phyloP scores from a whole-genome alignment of 257 asterid genomes.

The Penstemon eatonii region DNA sequence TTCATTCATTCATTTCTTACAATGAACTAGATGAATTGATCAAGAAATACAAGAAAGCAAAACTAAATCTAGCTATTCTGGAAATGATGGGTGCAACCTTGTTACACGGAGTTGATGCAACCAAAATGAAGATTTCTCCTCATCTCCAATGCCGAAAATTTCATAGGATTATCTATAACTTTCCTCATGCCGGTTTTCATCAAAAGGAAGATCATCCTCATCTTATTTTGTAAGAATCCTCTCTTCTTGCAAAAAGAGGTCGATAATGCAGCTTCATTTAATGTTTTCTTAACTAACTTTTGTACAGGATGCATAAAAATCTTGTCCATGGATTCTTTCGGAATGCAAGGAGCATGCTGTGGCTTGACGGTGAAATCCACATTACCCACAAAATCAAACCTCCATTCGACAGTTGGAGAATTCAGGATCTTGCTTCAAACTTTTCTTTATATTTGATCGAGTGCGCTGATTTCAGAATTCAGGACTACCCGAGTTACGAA shows the following conservation, averaged over 20 bases:
- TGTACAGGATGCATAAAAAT: slow-evolving; percentile 47
- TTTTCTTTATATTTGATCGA: slow-evolving; percentile 32
- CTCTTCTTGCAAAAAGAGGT: not conserved
- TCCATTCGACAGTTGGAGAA: slow-evolving; percentile 49
- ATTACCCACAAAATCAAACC: slow-evolving; percentile 46
- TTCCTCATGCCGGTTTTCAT: slow-evolving; percentile 75
- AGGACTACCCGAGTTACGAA: slow-evolving; percentile 53
- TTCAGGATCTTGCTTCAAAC: slow-evolving; percentile 38
- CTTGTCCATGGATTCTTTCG: slow-evolving; percentile 48
- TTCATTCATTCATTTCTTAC: not conserved
- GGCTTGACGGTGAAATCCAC: slow-evolving; percentile 50
- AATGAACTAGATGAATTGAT: slow-evolving; percentile 42
- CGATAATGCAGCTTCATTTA: not conserved
- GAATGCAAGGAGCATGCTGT: slow-evolving; percentile 46
- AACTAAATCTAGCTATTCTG: slow-evolving; percentile 36
- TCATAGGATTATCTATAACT: slow-evolving; percentile 60
- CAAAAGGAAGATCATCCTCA: slow-evolving; percentile 38
- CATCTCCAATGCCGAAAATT: slow-evolving; percentile 39
- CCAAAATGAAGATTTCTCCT: slow-evolving; percentile 35
- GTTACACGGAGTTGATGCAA: slow-evolving; percentile 60
- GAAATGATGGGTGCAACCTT: slow-evolving; percentile 40
- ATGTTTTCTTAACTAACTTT: not conserved
- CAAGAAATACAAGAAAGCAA: slow-evolving; percentile 50
- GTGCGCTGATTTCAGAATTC: slow-evolving; percentile 37
- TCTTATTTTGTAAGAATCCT: slow-evolving; percentile 35